Percentiles rank a stretch among this genome's conserved stretches.
Evolutionary conservation across 2,329 filamentous ascomycete species (phyloP).

Genomic region (Colletotrichum sojae): DNA sequence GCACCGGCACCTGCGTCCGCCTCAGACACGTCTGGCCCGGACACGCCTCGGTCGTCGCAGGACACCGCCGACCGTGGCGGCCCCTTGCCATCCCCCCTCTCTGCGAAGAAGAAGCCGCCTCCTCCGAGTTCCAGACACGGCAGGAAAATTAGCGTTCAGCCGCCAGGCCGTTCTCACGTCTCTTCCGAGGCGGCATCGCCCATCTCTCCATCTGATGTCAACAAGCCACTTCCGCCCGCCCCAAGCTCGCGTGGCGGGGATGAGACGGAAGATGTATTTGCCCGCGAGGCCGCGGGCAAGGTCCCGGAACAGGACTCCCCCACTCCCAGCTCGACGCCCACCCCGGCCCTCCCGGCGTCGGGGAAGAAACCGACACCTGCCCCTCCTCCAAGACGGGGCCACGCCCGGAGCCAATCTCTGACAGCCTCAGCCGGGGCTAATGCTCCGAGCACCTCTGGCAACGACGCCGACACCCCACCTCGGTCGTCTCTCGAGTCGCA

Average conservation of each 20-base stretch:
- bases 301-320: slow-evolving; percentile 58
- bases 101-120: slow-evolving; percentile 77
- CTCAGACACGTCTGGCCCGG: slow-evolving; percentile 43
- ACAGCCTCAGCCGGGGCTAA: slow-evolving; percentile 36
- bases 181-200: slow-evolving; percentile 44
- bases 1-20: slow-evolving; percentile 48
- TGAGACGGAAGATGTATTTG: slow-evolving; percentile 65
- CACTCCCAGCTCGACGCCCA: slow-evolving; percentile 41
- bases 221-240: slow-evolving; percentile 74
- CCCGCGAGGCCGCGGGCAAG: slow-evolving; percentile 68
- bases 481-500: slow-evolving; percentile 67
- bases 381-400: slow-evolving; percentile 65
- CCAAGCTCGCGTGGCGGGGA: slow-evolving; percentile 64
- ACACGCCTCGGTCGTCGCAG: slow-evolving; percentile 71
- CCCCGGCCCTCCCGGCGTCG: slow-evolving; percentile 54
- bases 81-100: slow-evolving; percentile 51
- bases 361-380: slow-evolving; percentile 62
- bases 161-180: slow-evolving; percentile 37
- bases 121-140: slow-evolving; percentile 83
- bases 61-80: slow-evolving; percentile 68
- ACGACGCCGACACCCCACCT: slow-evolving; percentile 56
- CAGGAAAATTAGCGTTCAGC: slow-evolving; percentile 74
- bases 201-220: slow-evolving; percentile 63
- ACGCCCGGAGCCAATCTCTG: slow-evolving; percentile 58
- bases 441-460: slow-evolving; percentile 37